Conservation (phyloP, 1,284 basidiomycete species). For the Cutaneotrichosporon arboriforme region DNA sequence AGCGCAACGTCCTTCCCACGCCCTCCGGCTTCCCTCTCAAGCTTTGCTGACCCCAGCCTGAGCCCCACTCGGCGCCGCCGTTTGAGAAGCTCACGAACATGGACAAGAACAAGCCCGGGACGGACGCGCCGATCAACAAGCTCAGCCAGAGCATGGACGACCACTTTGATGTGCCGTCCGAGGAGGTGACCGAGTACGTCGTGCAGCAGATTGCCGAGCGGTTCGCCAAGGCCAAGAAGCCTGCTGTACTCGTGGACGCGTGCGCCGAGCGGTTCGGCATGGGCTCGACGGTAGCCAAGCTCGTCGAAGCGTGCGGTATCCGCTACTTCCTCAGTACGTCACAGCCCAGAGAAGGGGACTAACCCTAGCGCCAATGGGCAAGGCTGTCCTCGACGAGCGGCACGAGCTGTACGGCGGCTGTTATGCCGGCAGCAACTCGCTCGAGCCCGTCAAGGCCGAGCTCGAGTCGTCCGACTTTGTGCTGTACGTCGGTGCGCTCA, state of each 20-base stretch:
- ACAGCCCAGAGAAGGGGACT: too few relatives aligned
- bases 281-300: slow-evolving; percentile 60
- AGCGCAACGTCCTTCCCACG: background rate
- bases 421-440: slow-evolving; percentile 73
- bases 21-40: slow-evolving; percentile 2
- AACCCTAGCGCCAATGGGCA: slow-evolving; percentile 58
- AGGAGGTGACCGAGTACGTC: slow-evolving; percentile 62
- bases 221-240: slow-evolving; percentile 62
- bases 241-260: slow-evolving; percentile 79
- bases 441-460: slow-evolving; percentile 63
- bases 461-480: slow-evolving; percentile 80
- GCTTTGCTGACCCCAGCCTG: slow-evolving; percentile 16
- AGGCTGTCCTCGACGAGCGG: slow-evolving; percentile 71
- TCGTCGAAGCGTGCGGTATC: slow-evolving; percentile 66
- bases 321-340: slow-evolving; percentile 58
- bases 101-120: background rate
- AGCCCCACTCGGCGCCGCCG: slow-evolving; percentile 15
- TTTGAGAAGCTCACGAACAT: background rate
- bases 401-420: slow-evolving; percentile 84
- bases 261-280: slow-evolving; percentile 78
- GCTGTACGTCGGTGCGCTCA: slow-evolving; percentile 71
- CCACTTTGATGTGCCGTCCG: slow-evolving; percentile 51
- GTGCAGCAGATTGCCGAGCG: slow-evolving; percentile 64
- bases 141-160: slow-evolving; percentile 5
- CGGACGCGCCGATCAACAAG: slow-evolving; percentile 6